Base-by-base conservation (phyloP, 805 yeast genomes). In the Saturnispora sekii region DNA sequence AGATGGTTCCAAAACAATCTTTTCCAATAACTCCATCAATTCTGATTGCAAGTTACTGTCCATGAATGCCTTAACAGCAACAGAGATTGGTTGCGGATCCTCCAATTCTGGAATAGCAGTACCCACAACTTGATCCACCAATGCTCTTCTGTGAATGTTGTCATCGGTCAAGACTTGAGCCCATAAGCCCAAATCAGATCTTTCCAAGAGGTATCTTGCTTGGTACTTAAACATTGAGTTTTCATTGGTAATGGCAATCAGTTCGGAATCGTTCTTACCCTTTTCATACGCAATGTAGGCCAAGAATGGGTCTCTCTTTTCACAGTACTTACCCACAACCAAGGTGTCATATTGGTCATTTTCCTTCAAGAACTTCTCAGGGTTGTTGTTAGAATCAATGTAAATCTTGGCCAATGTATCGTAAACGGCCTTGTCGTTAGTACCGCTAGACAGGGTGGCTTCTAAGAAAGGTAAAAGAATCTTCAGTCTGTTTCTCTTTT, bases 181-280 rank as follows among this genome's bases (percentile, higher is more conserved):
- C 97, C 97, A 93, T 52, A 93, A 73, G 6, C 66, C 73, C 18
- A 79, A 70, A 61, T 93, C 96, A n/a, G 96, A 86, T 64, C 95
- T 84, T 49, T 78, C 72, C 55, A 93, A 75, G 57, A 93, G 73
- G 62, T 93, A 93, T 64, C 97, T 81, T n/a, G 97, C 97, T 72
- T 93, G 98, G 67, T 93, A 90, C 66, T 93, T 93, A 76, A 84
- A 93, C 99, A 93, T 93, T 56, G 93, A 77, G 65, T 93, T 93
- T 60, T 93, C 97, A 64, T 93, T 93, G 53, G 98, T 93, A 65
- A 93, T 88, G 60, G 77, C 73, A 58, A 93, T 77, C 59, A 93
- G 76, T 64, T 93, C 98, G 47, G 73, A 81, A 63, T 93, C 96
- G 57, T 90, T 89, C 44, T 74, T 71, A 61, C 99, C 99, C 68